These are phyloP conservation scores for Drechslerella coelobrocha DNA, from an alignment of 2,329 filamentous ascomycete species.

Conservation along the genomic window DNA sequence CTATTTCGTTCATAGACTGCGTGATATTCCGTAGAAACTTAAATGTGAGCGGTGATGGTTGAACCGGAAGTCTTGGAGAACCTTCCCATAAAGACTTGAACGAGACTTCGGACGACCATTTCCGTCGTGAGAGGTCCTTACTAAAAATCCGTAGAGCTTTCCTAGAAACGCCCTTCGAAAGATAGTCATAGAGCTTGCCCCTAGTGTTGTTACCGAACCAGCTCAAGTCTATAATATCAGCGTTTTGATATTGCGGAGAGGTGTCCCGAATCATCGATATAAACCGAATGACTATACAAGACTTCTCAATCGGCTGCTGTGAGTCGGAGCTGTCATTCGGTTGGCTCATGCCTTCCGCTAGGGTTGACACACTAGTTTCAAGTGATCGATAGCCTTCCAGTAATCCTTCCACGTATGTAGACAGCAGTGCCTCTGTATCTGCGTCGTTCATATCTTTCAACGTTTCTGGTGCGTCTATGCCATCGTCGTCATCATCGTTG, in stretches of 20 bases:
- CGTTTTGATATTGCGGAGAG: slow-evolving; percentile 23
- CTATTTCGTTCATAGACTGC: slow-evolving; percentile 71
- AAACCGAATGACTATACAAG: slow-evolving; percentile 37
- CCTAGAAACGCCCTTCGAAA: slow-evolving; percentile 30
- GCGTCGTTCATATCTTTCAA: slow-evolving; percentile 44
- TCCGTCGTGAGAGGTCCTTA: slow-evolving; percentile 41
- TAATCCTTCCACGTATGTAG: slow-evolving; percentile 40
- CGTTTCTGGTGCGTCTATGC: slow-evolving; percentile 34
- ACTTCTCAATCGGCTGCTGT: slow-evolving; percentile 16
- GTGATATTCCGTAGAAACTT: slow-evolving; percentile 72
- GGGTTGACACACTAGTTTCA: slow-evolving; percentile 21
- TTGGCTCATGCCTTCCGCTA: slow-evolving; percentile 28
- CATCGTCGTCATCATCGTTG: slow-evolving; percentile 46
- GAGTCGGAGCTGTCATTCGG: slow-evolving; percentile 15
- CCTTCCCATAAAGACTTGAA: slow-evolving; percentile 44
- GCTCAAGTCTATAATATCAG: slow-evolving; percentile 19
- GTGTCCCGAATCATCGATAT: slow-evolving; percentile 26
- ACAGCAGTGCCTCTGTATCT: slow-evolving; percentile 32
- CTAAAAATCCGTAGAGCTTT: slow-evolving; percentile 33
- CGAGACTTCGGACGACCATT: slow-evolving; percentile 33
- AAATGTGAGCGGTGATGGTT: slow-evolving; percentile 78
- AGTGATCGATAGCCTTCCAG: slow-evolving; percentile 35
- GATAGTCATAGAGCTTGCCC: slow-evolving; percentile 16
- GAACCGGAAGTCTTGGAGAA: slow-evolving; percentile 72
- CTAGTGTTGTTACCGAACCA: slow-evolving; percentile 41